Conservation (phyloP, 148 eudicot species). For the Bassia scoparia region DNA sequence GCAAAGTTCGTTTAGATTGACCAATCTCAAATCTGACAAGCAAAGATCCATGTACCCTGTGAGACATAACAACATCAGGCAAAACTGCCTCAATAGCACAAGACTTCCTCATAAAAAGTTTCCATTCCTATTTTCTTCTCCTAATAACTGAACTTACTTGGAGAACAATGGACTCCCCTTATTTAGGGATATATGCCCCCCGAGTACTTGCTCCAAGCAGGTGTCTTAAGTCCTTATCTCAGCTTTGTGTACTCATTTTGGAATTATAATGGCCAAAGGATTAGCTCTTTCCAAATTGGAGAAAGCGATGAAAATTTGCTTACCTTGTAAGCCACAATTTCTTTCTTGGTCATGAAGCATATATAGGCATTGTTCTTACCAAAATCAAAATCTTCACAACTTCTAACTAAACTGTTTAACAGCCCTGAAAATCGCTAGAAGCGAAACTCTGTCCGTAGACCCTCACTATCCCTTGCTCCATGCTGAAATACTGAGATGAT, state of each 20-base stretch:
- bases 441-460: constrained; percentile 24
- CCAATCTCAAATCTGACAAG: constrained; percentile 28
- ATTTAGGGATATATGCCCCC: constrained; percentile 42
- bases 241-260: constrained; percentile 41
- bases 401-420: background rate
- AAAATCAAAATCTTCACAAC: background rate
- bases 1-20: constrained; percentile 33
- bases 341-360: background rate
- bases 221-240: constrained; percentile 36
- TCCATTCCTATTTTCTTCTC: background rate
- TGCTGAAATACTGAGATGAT: constrained; percentile 39
- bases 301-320: constrained; percentile 25
- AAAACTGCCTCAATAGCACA: too few species aligned
- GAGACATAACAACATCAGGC: constrained; percentile 1
- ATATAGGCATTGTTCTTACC: background rate
- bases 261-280: constrained; percentile 35
- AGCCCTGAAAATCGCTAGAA: constrained; percentile 25
- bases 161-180: background rate
- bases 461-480: constrained; percentile 16
- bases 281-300: constrained; percentile 17
- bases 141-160: background rate
- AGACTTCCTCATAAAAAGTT: constrained; percentile 11
- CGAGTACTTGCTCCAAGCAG: constrained; percentile 35
- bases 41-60: constrained; percentile 34
- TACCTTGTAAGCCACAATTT: constrained; percentile 12